These are phyloP conservation scores for Graphilbum ipis-grandicollis DNA, from an alignment of 2,329 filamentous ascomycete genomes.

Conservation along the genomic window DNA sequence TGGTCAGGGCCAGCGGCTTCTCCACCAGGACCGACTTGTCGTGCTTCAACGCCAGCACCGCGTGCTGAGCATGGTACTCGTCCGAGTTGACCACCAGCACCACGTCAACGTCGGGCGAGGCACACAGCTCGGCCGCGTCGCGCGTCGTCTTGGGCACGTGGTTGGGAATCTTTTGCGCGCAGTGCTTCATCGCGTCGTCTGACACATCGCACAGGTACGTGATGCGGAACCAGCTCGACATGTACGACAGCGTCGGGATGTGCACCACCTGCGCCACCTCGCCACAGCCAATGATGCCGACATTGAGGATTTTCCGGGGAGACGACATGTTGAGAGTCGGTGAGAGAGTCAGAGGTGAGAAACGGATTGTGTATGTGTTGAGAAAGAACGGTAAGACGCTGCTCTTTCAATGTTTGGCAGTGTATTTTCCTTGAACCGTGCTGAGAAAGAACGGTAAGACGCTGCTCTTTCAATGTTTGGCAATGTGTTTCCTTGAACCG, in stretches of 20 bases:
- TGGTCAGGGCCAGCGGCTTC: slow-evolving; percentile 35
- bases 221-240: slow-evolving; percentile 25
- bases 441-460: no score
- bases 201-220: slow-evolving; percentile 35
- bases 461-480: no score
- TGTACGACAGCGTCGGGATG: slow-evolving; percentile 25
- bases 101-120: slow-evolving; percentile 26
- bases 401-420: no score
- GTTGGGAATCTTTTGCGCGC: slow-evolving; percentile 7
- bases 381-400: no score
- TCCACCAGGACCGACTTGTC: slow-evolving; percentile 42
- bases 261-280: slow-evolving; percentile 29
- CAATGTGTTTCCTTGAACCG: no score
- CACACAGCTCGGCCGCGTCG: slow-evolving; percentile 22
- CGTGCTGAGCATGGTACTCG: slow-evolving; percentile 33
- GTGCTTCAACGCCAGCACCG: slow-evolving; percentile 30
- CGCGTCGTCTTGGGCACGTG: slow-evolving; percentile 15
- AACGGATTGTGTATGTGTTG: no score
- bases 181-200: slow-evolving; percentile 11
- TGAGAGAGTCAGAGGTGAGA: not conserved
- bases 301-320: slow-evolving; percentile 9
- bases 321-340: not conserved
- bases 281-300: slow-evolving; percentile 29
- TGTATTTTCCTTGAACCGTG: no score
- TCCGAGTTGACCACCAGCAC: slow-evolving; percentile 35